Base-by-base conservation (phyloP, 805 yeast genomes). In the Candida nanaspora region DNA sequence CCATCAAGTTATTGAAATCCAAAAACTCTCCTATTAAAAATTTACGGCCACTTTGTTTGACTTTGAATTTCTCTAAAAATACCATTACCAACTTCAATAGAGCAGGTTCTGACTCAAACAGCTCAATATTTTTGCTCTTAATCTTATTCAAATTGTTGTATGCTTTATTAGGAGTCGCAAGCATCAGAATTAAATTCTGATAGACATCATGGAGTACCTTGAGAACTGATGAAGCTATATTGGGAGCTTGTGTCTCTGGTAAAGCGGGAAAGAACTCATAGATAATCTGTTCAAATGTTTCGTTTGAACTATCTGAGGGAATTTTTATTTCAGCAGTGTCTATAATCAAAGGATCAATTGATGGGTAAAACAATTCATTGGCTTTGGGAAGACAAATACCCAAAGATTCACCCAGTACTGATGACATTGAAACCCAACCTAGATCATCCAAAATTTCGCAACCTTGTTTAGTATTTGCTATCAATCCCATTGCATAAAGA, bases 371-470 rank as follows among this genome's bases (percentile, higher is more conserved):
- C 11, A 34, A 35, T 4, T 39, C 35, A 9, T 48, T 27, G 10
- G 52, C 44, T 22, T 46, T 48, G 9, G 64, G 64, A 22, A 60
- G 39, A 46, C 62, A 53, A 19, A 57, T 26, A 1, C 56, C 51
- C 10, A 52, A 29, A 21, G 78, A 74, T 2, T 55, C 48, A n/a
- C 68, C 68, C 44, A 63, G 62, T 0, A 65, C 59, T 37, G 69
- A 68, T 23, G 69, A 51, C 22, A 73, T 71, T 16, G 78, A 68
- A 35, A 59, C 64, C 97, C 97, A 91, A 1, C 80, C 80, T 40
- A 73, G 66, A 50, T 87, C 95, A 53, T 86, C 95, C 41, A 89
- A 63, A 14, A 88, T 77, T 54, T 89, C 97, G 19, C 80, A 70
- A 0, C 98, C 98, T 52, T 86, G 87, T 14, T 64, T 66, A 0